A percentile compares a stretch with the other conserved stretches of the same genome.
phyloP scores from a whole-genome alignment of 345 rosid species.

The Corymbia maculata region DNA sequence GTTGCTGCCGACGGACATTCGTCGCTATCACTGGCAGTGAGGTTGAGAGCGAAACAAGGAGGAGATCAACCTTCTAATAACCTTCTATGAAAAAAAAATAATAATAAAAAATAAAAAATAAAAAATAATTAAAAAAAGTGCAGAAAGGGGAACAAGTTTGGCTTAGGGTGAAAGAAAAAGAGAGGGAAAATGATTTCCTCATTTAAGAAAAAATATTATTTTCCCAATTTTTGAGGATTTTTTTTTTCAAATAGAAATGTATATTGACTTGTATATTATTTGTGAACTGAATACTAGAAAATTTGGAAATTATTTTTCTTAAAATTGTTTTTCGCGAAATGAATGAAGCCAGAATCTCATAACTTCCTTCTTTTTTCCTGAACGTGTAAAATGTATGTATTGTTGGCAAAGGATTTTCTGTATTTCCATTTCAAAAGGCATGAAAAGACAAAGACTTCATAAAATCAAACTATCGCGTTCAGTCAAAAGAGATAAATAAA shows the following conservation, averaged over 20 bases:
- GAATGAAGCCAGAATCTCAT: not conserved
- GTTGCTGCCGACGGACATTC: not conserved
- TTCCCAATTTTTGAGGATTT: too few species aligned
- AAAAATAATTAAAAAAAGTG: not conserved
- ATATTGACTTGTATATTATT: not conserved
- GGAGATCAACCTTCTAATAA: not conserved
- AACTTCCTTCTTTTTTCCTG: not conserved
- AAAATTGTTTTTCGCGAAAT: rapidly evolving
- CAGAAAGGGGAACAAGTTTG: not conserved
- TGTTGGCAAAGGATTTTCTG: not conserved
- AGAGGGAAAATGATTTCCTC: not conserved
- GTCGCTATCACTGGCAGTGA: not conserved
- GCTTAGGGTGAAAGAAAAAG: not conserved
- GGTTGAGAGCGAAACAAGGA: not conserved
- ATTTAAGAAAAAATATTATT: too few species aligned
- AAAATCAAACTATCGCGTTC: too few species aligned
- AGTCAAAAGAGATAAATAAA: too few species aligned
- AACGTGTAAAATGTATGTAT: not conserved
- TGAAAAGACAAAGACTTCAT: not conserved
- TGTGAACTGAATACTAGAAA: rapidly evolving
- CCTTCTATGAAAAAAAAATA: not conserved
- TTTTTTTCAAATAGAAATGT: too few species aligned
- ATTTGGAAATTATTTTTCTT: too few species aligned
- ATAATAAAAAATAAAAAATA: rapidly evolving
- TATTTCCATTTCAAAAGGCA: not conserved